These are phyloP conservation scores for Psilocybe azurescens DNA, from an alignment of 768 basidiomycete species.

Conservation along the genomic window DNA sequence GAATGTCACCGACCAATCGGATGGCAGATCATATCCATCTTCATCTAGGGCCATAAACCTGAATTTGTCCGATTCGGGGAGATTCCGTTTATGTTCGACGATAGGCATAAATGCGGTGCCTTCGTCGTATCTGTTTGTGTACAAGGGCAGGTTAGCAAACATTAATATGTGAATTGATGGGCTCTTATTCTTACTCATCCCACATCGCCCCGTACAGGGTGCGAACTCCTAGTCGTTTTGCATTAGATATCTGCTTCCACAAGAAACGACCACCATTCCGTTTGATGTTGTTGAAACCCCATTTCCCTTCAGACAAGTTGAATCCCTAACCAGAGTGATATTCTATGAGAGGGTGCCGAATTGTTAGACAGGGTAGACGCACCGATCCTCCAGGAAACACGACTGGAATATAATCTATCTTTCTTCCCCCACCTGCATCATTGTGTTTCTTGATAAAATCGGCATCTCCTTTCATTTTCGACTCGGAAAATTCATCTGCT, in stretches of 20 bases:
- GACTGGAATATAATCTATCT: slow-evolving; percentile 84
- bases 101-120: slow-evolving; percentile 85
- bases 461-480: slow-evolving; percentile 67
- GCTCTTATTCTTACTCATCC: slow-evolving; percentile 64
- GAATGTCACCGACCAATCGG: slow-evolving; percentile 69
- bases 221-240: slow-evolving; percentile 60
- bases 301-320: slow-evolving; percentile 73
- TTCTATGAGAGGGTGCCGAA: neutral
- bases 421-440: slow-evolving; percentile 46
- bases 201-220: slow-evolving; percentile 87
- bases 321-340: slow-evolving; percentile 52
- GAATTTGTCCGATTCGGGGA: slow-evolving; percentile 65
- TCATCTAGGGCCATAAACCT: slow-evolving; percentile 76
- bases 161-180: neutral
- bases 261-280: slow-evolving; percentile 78
- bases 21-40: slow-evolving; percentile 77
- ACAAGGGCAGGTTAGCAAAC: slow-evolving; percentile 7
- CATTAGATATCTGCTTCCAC: slow-evolving; percentile 81
- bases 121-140: slow-evolving; percentile 72
- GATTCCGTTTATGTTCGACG: slow-evolving; percentile 56
- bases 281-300: slow-evolving; percentile 74
- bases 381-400: slow-evolving; percentile 85
- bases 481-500: slow-evolving; percentile 66
- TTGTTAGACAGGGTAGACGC: slow-evolving; percentile 34
- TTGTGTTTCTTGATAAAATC: slow-evolving; percentile 59